Evolutionary conservation across 2,329 filamentous ascomycete species (phyloP).

Genomic region (Corynespora cassiicola): DNA sequence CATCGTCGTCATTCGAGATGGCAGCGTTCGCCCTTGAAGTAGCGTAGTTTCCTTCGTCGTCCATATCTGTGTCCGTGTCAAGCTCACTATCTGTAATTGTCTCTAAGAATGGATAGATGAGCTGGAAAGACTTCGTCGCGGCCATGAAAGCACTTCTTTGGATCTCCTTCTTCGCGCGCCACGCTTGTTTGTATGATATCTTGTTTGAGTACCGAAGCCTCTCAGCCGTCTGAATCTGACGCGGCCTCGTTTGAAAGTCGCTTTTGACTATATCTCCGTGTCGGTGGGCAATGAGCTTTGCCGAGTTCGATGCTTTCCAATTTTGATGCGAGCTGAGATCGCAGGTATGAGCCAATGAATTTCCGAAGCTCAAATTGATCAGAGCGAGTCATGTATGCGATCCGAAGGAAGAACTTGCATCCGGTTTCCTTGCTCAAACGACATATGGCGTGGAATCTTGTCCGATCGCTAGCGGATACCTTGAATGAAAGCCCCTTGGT

Average conservation of each 20-base stretch:
- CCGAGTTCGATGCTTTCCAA: conserved; percentile 9
- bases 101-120: conserved; percentile 7
- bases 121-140: conserved; percentile 9
- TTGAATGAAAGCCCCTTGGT: conserved; percentile 5
- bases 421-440: conserved; percentile 2
- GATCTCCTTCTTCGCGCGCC: conserved; percentile 6
- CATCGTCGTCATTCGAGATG: conserved; percentile 6
- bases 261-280: conserved; percentile 11
- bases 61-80: conserved; percentile 6
- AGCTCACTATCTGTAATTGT: conserved; percentile 6
- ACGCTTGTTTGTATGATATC: conserved; percentile 9
- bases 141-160: conserved; percentile 7
- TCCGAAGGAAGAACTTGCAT: conserved; percentile 3
- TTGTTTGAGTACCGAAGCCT: conserved; percentile 8
- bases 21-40: conserved; percentile 13
- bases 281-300: conserved; percentile 11
- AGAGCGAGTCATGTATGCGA: conserved; percentile 1
- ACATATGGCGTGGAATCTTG: conserved; percentile 3
- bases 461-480: conserved; percentile 1
- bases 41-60: conserved; percentile 9
- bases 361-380: conserved; percentile 5
- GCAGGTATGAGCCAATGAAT: conserved; percentile 2
- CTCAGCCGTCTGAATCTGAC: conserved; percentile 9
- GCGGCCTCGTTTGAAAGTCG: conserved; percentile 6
- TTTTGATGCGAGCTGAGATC: conserved; percentile 6